Evolutionary conservation across 1,284 basidiomycete genomes (phyloP), one percentile per base, ranked within the genome.

Genomic region (Ganoderma boninense): DNA sequence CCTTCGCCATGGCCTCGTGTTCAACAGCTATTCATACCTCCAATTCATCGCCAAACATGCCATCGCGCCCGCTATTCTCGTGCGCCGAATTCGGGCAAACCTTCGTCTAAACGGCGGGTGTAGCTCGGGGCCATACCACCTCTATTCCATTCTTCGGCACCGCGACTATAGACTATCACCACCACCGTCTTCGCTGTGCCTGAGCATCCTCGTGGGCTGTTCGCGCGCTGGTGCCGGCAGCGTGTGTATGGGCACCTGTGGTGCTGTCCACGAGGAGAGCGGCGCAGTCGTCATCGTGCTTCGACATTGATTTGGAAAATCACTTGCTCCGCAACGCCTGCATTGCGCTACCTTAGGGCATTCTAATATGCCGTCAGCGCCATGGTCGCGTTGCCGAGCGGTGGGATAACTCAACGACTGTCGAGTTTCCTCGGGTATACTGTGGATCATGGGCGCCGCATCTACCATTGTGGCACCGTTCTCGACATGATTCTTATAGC

Each of bases 391-490:
- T 40, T 59, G 35, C 35, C 4, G 57, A 40, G 8, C 20, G 32
- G 7, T 20, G 32, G 20, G 35, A 40, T n/a, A 40, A 35, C 20
- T 59, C 20, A n/a, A 23, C 35, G 13, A 40, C 35, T 14, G 56
- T 38, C 40, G 52, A 43, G 26, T 60, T 64, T 61, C 67, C 44
- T 68, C 67, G 67, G 67, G 26, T 64, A 61, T 65, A 65, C 63
- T 54, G 23, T 40, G 57, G 57, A 59, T 59, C 57, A 38, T 18
- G 57, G 18, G 10, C 57, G 35, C 20, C 20, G 20, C 57, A 38
- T 40, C 35, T 26, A 23, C 16, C 35, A 40, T 35, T 16, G 20
- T 35, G 20, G n/a, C n/a, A 59, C 32, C 26, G 54, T 14, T 14
- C 26, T 26, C 52, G 52, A 20, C 46, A 56, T 18, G 26, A 0